phyloP scores from a whole-genome alignment of 441 rosid species.

The Euphorbia schlechtendalii region DNA sequence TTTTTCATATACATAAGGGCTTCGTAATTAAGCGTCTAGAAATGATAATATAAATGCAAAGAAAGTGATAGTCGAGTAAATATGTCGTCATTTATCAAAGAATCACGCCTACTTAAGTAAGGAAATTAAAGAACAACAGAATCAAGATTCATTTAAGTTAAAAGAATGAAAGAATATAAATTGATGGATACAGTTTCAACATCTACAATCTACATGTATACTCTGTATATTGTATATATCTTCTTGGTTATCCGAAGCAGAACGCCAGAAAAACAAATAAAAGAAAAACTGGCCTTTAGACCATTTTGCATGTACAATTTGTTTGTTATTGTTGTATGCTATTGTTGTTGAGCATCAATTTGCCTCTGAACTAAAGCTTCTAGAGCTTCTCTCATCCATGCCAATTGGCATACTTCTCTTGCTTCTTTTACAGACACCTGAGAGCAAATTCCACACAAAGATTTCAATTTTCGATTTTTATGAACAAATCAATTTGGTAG shows the following conservation, averaged over 20 bases:
- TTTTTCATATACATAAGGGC: too few relatives aligned
- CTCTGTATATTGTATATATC: not conserved
- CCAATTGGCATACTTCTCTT: slow-evolving; percentile 17
- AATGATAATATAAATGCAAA: too few relatives aligned
- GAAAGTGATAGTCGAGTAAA: too few relatives aligned
- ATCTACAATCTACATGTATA: not conserved
- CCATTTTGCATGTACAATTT: not conserved
- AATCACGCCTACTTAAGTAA: too few relatives aligned
- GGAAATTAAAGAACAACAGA: not conserved
- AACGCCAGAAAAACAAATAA: not conserved
- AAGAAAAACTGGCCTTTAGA: not conserved
- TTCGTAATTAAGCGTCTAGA: too few relatives aligned
- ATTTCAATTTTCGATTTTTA: slow-evolving; percentile 4
- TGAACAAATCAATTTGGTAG: not conserved
- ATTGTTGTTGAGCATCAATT: not conserved
- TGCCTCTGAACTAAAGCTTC: slow-evolving; percentile 15
- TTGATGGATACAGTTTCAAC: not conserved
- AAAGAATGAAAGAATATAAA: not conserved
- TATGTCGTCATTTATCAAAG: not conserved
- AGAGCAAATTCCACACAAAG: not conserved
- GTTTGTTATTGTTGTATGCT: not conserved
- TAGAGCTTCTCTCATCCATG: slow-evolving; percentile 29
- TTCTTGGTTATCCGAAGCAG: not conserved
- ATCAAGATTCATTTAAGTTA: not conserved
- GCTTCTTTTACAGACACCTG: slow-evolving; percentile 24